Evolutionary conservation across 352 stramenopile genomes (phyloP).

Genomic region (Phytopythium delawarense): DNA sequence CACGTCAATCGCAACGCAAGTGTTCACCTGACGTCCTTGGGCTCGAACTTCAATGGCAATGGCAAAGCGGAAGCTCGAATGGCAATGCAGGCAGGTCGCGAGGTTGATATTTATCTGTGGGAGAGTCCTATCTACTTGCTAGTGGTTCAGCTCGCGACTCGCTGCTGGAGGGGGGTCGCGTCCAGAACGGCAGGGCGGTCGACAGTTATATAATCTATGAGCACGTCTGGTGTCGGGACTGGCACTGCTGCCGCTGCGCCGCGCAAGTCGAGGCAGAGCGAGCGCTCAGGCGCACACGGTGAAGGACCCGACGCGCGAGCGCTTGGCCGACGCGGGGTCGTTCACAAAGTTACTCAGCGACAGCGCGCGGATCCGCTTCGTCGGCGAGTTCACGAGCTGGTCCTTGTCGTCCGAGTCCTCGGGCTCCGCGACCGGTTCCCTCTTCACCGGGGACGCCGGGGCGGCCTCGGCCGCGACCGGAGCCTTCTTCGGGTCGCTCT

Average conservation of each 20-base stretch:
- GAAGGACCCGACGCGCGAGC: conserved; percentile 61
- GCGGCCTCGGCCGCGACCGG: neutral
- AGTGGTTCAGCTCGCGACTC: neutral
- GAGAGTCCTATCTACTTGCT: neutral
- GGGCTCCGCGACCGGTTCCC: conserved; percentile 17
- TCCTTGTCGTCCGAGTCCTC: conserved; percentile 27
- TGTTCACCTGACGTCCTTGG: no score
- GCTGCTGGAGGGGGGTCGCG: neutral
- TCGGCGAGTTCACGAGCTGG: conserved; percentile 48
- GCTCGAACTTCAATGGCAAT: neutral
- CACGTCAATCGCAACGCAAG: neutral
- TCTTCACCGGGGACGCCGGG: conserved; percentile 12
- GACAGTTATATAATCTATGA: conserved; percentile 6
- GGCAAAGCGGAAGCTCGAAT: neutral
- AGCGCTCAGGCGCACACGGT: conserved; percentile 28
- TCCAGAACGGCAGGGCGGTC: neutral
- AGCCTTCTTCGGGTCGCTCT: conserved; percentile 16
- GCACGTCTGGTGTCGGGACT: neutral
- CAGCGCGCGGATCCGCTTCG: conserved; percentile 73
- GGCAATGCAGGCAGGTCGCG: neutral
- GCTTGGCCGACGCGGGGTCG: conserved; percentile 49
- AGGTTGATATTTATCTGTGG: neutral
- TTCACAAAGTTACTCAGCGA: conserved; percentile 54
- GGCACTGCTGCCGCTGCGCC: neutral
- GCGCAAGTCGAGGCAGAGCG: neutral